Base-by-base conservation (phyloP, 129 eudicot species). In the Escallonia rubra region DNA sequence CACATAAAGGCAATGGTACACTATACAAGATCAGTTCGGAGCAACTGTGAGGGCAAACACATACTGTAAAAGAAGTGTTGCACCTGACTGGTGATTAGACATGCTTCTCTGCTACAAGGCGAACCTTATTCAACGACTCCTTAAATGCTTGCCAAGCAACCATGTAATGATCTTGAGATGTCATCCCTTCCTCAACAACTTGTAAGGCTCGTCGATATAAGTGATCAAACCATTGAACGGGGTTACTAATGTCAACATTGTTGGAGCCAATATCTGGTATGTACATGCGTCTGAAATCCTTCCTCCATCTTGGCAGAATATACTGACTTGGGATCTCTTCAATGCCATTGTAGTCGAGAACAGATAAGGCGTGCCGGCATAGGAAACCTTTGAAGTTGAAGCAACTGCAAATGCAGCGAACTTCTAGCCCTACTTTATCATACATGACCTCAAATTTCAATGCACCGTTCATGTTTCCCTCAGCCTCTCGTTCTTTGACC, bases 61-160 rank as follows among this genome's bases (percentile, higher is more conserved):
- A 23, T 23, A 1, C 34, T 23, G 1, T 1, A 23, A 23, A 23
- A 23, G 34, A 23, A 23, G 1, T 23, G 34, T 23, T 23, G 34
- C 34, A 23, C 34, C 34, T 23, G 34, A 23, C 34, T 23, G 34
- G 34, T 23, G 34, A 23, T 59, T 49, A 40, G 9, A 16, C 43
- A 46, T 57, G 61, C 61, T 86, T 86, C 15, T 84, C 90, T 3
- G 76, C 82, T 6, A 84, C 87, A 64, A 87, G 87, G 11, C 86
- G 90, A 67, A 87, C 88, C 79, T 91, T 85, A 71, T 83, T 80
- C 79, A 87, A 80, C 7, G 97, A 84, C 82, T 90, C 95, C 68
- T 82, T 80, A 41, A 90, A 90, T 4, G 90, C 82, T 85, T 87
- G 97, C 95, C 92, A 82, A 67, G 96, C 97, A 76, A 72, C 88